Evolutionary conservation across 2,329 filamentous ascomycete genomes (phyloP).

Genomic region (Fusarium zealandicum): DNA sequence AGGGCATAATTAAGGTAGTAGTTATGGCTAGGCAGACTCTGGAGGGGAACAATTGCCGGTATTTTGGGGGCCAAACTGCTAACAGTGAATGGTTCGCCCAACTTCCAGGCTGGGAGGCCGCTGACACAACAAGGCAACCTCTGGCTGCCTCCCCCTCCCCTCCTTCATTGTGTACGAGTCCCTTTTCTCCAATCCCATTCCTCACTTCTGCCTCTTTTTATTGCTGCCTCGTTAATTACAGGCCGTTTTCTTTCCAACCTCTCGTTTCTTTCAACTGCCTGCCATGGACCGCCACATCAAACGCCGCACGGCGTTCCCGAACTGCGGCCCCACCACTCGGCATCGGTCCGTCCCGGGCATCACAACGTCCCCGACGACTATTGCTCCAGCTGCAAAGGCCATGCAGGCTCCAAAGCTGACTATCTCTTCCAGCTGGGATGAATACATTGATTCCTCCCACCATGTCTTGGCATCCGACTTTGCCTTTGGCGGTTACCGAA

Average conservation of each 20-base stretch:
- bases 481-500: slow-evolving; percentile 16
- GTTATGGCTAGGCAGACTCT: background rate
- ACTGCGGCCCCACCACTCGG: slow-evolving; percentile 26
- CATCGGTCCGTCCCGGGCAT: slow-evolving; percentile 14
- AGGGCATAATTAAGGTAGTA: too few relatives aligned
- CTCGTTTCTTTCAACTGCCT: background rate
- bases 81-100: slow-evolving; percentile 5
- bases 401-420: background rate
- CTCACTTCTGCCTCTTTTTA: background rate
- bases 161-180: slow-evolving; percentile 9
- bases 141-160: slow-evolving; percentile 3
- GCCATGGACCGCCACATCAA: slow-evolving; percentile 17
- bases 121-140: slow-evolving; percentile 21
- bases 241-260: background rate
- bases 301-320: background rate
- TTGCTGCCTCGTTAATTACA: slow-evolving; percentile 11
- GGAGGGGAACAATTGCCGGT: background rate
- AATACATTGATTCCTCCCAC: background rate
- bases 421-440: background rate
- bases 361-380: slow-evolving; percentile 7
- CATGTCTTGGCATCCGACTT: slow-evolving; percentile 12
- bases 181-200: slow-evolving; percentile 10
- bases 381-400: slow-evolving; percentile 1
- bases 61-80: slow-evolving; percentile 11
- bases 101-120: slow-evolving; percentile 28